Evolutionary conservation across 805 yeast species (phyloP), one percentile per base, ranked within the genome.

Genomic region (Zygoascus ofunaensis): DNA sequence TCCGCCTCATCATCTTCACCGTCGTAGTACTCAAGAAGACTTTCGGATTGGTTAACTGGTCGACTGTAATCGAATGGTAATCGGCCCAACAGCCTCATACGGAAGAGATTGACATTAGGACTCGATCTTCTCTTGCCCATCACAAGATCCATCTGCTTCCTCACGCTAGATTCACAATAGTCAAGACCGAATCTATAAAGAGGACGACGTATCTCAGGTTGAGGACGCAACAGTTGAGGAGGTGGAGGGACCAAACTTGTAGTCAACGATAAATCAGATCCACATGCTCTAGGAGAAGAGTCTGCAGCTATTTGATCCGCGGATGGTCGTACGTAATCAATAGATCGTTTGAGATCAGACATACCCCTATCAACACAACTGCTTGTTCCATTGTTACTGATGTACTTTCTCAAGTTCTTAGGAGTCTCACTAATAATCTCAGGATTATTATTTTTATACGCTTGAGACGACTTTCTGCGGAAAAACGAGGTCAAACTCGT

Each of bases 181-280:
- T 51, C 56, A 20, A 62, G 46, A 4, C 53, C 53, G 39, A 62
- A 62, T 43, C 53, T 50, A 51, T 48, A 54, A 14, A 48, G 43
- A 3, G 64, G 53, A 1, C 65, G 55, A 26, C 41, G 42, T 17
- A 62, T 51, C 30, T 61, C 63, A 3, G 65, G 64, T 2, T 57
- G 45, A 34, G 47, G 50, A 15, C 57, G 52, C 8, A 53, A 43
- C 19, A 62, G 51, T 46, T 56, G 58, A 35, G 53, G 52, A 5
- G 64, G 63, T 15, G 59, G 54, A 4, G 62, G 61, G 15, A 54
- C 45, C 30, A 53, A 34, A 2, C 50, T 33, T 43, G 49, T 50
- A 4, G 56, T 53, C 7, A 53, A 46, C 12, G 54, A 42, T 15
- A 19, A 12, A 7, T 26, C 30, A 26, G 30, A 26, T 7, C 30